Evolutionary conservation across 495 filamentous ascomycete species (phyloP), one percentile per base, ranked within the genome.

Genomic region (Hyaloscypha variabilis): DNA sequence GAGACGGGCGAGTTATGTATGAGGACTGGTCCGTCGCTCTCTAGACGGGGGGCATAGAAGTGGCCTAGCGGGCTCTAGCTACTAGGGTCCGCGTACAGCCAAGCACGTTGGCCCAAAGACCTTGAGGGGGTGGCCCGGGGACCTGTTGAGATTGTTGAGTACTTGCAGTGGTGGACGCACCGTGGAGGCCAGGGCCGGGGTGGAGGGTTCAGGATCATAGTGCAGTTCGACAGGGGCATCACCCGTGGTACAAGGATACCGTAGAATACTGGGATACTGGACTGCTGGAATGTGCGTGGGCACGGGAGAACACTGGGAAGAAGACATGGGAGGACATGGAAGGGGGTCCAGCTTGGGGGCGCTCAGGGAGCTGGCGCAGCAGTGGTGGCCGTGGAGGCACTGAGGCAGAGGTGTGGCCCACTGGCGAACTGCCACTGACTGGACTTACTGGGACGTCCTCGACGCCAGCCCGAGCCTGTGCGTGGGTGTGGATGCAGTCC

Each of bases 401-500:
- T 28, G 51, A 23, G 51, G 51, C 19, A 28, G 51, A 54, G 5
- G 19, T 24, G 51, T 24, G 25, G 23, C n/a, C n/a, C n/a, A n/a
- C n/a, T n/a, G n/a, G n/a, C n/a, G n/a, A n/a, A n/a, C n/a, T n/a
- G n/a, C n/a, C n/a, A n/a, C n/a, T n/a, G n/a, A n/a, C n/a, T n/a
- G n/a, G n/a, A n/a, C n/a, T n/a, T n/a, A n/a, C n/a, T n/a, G n/a
- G n/a, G n/a, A n/a, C n/a, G n/a, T n/a, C n/a, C n/a, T n/a, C n/a
- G n/a, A n/a, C n/a, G n/a, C n/a, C n/a, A n/a, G n/a, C n/a, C n/a
- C n/a, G n/a, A n/a, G 6, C 54, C 10, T 58, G 54, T 58, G 54
- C 54, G 54, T 58, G 54, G 54, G 6, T 58, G 54, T 58, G 54
- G 54, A 31, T 29, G 26, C 54, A 29, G 6, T 34, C 54, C 54